Evolutionary conservation across 768 basidiomycete genomes (phyloP).

Genomic region (Boletus vinaceobasis): DNA sequence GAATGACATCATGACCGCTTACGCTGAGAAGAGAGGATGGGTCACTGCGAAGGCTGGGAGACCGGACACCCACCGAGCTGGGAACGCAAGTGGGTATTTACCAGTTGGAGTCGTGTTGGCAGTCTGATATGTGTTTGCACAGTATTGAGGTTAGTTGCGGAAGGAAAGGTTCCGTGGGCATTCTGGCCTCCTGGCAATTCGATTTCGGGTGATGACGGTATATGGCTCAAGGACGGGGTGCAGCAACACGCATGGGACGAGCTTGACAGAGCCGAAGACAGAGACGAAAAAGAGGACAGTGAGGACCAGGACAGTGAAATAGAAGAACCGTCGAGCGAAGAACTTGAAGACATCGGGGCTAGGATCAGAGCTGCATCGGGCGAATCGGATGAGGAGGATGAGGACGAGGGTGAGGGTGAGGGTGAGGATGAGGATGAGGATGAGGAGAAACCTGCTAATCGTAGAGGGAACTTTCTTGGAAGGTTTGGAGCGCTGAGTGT

Average conservation of each 20-base stretch:
- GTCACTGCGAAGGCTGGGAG: slow-evolving; percentile 89
- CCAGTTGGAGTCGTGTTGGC: not conserved
- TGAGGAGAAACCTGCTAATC: not conserved
- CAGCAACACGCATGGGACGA: slow-evolving; percentile 22
- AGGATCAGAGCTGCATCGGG: slow-evolving; percentile 4
- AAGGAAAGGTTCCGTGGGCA: slow-evolving; percentile 78
- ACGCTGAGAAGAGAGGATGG: slow-evolving; percentile 77
- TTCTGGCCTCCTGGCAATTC: slow-evolving; percentile 69
- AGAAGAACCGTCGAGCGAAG: slow-evolving; percentile 12
- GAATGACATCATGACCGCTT: slow-evolving; percentile 77
- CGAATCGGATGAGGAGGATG: slow-evolving; percentile 14
- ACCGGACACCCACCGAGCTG: slow-evolving; percentile 85
- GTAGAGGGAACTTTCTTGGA: slow-evolving; percentile 11
- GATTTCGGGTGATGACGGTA: slow-evolving; percentile 40
- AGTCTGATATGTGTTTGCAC: not conserved
- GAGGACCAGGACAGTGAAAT: slow-evolving; percentile 24
- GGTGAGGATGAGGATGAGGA: too few species aligned
- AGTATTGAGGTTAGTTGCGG: slow-evolving; percentile 84
- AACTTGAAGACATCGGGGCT: not conserved
- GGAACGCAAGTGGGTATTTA: slow-evolving; percentile 74
- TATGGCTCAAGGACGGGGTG: slow-evolving; percentile 50
- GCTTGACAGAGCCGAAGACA: slow-evolving; percentile 28
- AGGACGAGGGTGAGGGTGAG: slow-evolving; percentile 16
- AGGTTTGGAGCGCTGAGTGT: slow-evolving; percentile 33
- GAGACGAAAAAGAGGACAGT: slow-evolving; percentile 31